A percentile compares a stretch with the other conserved stretches of the same genome.
Conservation (phyloP, 805 yeast genomes). For the Yamadazyma philogaea region DNA sequence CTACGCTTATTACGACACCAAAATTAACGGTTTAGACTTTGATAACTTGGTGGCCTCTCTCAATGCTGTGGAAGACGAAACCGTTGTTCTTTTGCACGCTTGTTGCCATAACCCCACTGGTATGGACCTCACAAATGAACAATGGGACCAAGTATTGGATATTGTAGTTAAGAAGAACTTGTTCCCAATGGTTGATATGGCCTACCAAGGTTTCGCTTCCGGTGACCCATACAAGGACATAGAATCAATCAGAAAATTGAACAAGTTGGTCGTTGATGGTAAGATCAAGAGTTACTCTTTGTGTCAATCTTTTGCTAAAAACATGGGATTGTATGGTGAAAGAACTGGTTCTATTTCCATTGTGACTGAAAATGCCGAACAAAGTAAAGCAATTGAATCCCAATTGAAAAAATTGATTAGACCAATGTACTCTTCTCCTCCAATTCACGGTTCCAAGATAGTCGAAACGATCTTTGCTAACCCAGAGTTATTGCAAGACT, state of each 20-base stretch:
- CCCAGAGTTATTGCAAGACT: slow-evolving; percentile 53
- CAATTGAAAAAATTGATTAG: slow-evolving; percentile 82
- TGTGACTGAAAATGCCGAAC: slow-evolving; percentile 54
- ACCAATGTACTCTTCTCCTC: slow-evolving; percentile 90
- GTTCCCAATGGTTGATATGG: slow-evolving; percentile 86
- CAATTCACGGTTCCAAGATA: slow-evolving; percentile 88
- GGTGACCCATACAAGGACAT: slow-evolving; percentile 77
- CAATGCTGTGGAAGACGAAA: slow-evolving; percentile 50
- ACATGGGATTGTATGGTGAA: slow-evolving; percentile 50
- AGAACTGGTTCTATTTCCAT: slow-evolving; percentile 76
- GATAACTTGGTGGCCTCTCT: slow-evolving; percentile 63
- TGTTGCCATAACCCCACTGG: slow-evolving; percentile 99
- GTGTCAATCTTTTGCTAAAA: slow-evolving; percentile 47
- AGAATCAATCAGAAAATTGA: slow-evolving; percentile 44
- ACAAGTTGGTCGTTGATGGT: slow-evolving; percentile 47
- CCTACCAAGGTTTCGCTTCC: slow-evolving; percentile 92
- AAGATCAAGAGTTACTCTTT: slow-evolving; percentile 52
- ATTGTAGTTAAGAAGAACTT: slow-evolving; percentile 56
- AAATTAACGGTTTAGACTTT: slow-evolving; percentile 60
- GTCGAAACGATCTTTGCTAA: slow-evolving; percentile 73
- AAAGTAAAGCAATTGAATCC: slow-evolving; percentile 57
- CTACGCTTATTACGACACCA: slow-evolving; percentile 70
- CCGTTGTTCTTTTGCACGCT: slow-evolving; percentile 79
- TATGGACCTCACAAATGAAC: slow-evolving; percentile 77
- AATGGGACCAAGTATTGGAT: slow-evolving; percentile 75